Evolutionary conservation across 768 basidiomycete genomes (phyloP).

Genomic region (Cyathus striatus): DNA sequence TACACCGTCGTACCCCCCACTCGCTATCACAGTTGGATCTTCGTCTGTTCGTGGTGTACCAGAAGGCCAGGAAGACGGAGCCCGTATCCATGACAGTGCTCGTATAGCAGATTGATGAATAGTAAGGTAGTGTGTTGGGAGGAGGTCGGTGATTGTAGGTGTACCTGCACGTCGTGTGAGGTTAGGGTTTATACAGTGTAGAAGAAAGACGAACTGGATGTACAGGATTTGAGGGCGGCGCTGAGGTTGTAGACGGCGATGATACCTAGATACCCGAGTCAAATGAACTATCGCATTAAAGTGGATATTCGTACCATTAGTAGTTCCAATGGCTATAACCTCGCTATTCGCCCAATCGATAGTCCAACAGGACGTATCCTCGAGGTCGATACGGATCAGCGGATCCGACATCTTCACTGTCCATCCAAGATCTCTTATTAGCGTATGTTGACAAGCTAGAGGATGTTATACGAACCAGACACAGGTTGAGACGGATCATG

Average conservation of each 20-base stretch:
- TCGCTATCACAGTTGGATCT: conserved; percentile 71
- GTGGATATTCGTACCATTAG: conserved; percentile 76
- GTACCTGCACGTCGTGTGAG: conserved; percentile 12
- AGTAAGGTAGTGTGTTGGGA: conserved; percentile 69
- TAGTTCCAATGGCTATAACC: conserved; percentile 74
- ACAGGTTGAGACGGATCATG: conserved; percentile 30
- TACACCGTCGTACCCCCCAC: conserved; percentile 78
- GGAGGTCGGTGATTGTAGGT: conserved; percentile 30
- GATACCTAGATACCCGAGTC: conserved; percentile 28
- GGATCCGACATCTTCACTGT: conserved; percentile 61
- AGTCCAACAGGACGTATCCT: conserved; percentile 71
- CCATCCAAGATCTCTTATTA: not conserved
- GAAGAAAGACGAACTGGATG: conserved; percentile 21
- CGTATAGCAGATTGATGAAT: conserved; percentile 81
- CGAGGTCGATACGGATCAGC: conserved; percentile 64
- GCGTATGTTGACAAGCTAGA: not conserved
- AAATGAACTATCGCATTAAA: too few relatives aligned
- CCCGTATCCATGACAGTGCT: conserved; percentile 67
- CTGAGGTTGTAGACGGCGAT: conserved; percentile 57
- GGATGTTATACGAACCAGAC: conserved; percentile 38
- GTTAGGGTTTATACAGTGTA: not conserved
- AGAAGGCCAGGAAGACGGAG: conserved; percentile 47
- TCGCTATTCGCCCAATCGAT: conserved; percentile 92
- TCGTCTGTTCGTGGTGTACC: conserved; percentile 41
- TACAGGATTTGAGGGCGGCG: conserved; percentile 28